These are phyloP conservation scores for Fusarium sp. DNA, from an alignment of 2,329 filamentous ascomycete species.

Conservation along the genomic window DNA sequence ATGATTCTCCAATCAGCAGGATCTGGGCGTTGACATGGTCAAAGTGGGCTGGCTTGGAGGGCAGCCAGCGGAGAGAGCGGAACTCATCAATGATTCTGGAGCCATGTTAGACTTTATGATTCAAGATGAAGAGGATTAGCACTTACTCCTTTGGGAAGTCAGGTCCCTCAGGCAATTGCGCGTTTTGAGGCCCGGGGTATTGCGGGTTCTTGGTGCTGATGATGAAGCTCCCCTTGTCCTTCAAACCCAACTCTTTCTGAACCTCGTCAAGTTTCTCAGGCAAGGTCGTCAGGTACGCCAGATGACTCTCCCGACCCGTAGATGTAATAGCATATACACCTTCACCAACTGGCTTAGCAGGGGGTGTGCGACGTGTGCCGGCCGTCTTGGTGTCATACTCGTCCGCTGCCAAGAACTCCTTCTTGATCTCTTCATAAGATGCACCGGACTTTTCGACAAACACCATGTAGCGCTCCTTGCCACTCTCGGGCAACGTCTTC, in stretches of 20 bases:
- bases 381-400: constrained; percentile 82
- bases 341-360: constrained; percentile 81
- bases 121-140: background rate
- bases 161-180: constrained; percentile 70
- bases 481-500: constrained; percentile 79
- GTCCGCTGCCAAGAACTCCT: constrained; percentile 72
- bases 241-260: constrained; percentile 79
- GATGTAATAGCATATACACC: constrained; percentile 85
- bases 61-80: constrained; percentile 76
- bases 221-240: constrained; percentile 78
- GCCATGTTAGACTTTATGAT: background rate
- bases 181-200: constrained; percentile 71
- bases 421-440: constrained; percentile 75
- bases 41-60: constrained; percentile 77
- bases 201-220: constrained; percentile 84
- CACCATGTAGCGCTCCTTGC: constrained; percentile 77
- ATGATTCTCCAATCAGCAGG: constrained; percentile 78
- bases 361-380: constrained; percentile 74
- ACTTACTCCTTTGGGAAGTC: constrained; percentile 77
- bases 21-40: constrained; percentile 81
- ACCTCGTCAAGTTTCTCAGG: constrained; percentile 76
- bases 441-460: constrained; percentile 82
- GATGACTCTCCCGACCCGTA: constrained; percentile 76
- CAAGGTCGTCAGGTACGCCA: constrained; percentile 83
- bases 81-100: constrained; percentile 77